Evolutionary conservation across 192 early-diverging fungal species (phyloP), one percentile per base, ranked within the genome.

Genomic region (Coemansia sp.): DNA sequence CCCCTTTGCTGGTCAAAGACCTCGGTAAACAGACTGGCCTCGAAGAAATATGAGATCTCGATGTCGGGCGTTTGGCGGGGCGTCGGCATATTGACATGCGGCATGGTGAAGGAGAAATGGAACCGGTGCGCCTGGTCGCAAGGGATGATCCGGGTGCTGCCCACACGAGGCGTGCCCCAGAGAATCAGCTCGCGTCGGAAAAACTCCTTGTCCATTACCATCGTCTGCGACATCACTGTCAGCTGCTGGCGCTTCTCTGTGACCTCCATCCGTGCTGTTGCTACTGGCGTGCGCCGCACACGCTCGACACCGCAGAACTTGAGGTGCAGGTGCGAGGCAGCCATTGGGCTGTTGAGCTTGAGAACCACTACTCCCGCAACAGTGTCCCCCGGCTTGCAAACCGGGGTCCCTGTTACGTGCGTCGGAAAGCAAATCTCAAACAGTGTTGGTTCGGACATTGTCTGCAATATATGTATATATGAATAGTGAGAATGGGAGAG

Each of bases 201-300:
- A 46, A 82, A 82, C 75, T 82, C 79, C 72, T 82, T 82, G 64
- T 76, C 75, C 80, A 82, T 82, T 15, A 77, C 68, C 75, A 77
- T 74, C 30, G 66, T 64, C 18, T 76, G 80, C 26, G 64, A 48
- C 75, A 82, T 74, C 49, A 66, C 72, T 4, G 80, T 77, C 23
- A 61, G 61, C 66, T 73, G 71, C 46, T 71, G 71, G 26, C 72
- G 68, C 62, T 63, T 69, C 29, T 76, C 71, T 0, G 65, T 20
- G 16, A 51, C 40, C 40, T 74, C 69, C 3, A 63, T 72, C 29
- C 70, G 68, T 9, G 66, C 64, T 39, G 63, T 28, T 52, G 72
- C 62, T 1, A 82, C 80, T 0, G 80, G 80, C 18, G 68, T 67
- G 6, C 80, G 68, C 23, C 80, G 64, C 45, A 82, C 80, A 2